Percentiles rank a stretch among this genome's conserved stretches.
phyloP scores from a whole-genome alignment of 306 rosid genomes.

The Cicer cuneatum region DNA sequence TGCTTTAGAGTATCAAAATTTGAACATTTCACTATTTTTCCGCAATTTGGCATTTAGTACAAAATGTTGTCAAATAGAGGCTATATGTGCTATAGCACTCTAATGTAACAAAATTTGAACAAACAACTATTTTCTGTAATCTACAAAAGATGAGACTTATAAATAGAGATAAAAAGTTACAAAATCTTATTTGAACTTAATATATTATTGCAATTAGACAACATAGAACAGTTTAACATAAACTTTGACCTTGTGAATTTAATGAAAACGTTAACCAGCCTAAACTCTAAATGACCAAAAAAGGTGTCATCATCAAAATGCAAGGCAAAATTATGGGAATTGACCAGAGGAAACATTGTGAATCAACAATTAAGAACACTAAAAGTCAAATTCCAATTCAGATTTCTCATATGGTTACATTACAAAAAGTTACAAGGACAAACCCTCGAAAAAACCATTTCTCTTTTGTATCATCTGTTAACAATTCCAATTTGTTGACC shows the following conservation, averaged over 20 bases:
- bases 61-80: no score
- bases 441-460: constrained; percentile 1
- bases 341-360: not conserved
- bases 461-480: constrained; percentile 13
- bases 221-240: constrained; percentile 16
- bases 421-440: constrained; percentile 21
- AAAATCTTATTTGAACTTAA: not conserved
- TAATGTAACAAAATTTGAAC: no score
- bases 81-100: no score
- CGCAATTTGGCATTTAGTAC: no score
- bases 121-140: no score
- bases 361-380: constrained; percentile 24
- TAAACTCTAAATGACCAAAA: constrained; percentile 14
- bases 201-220: not conserved
- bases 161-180: not conserved
- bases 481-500: not conserved
- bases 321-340: not conserved
- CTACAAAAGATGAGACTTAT: not conserved
- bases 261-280: constrained; percentile 17
- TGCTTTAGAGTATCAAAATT: no score
- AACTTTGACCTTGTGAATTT: not conserved
- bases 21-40: no score
- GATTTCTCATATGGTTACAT: constrained; percentile 21
- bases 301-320: constrained; percentile 1
- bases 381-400: not conserved